Evolutionary conservation across 371 early-diverging fungal species (phyloP).

Genomic region (Mucor plumbeus): DNA sequence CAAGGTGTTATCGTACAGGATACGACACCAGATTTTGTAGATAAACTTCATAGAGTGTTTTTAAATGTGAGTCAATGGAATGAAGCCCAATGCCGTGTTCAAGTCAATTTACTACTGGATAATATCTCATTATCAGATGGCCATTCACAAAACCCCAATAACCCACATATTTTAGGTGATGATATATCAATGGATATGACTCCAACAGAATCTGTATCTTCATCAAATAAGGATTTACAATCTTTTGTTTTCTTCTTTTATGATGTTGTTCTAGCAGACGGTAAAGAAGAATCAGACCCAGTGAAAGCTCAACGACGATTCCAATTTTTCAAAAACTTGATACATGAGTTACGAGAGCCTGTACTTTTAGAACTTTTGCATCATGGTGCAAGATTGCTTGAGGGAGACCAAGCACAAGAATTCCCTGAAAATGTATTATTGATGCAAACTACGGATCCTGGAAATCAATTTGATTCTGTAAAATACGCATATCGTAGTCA

Average conservation of each 20-base stretch:
- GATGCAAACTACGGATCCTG: conserved; percentile 25
- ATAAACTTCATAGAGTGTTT: conserved; percentile 56
- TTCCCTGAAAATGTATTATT: conserved; percentile 59
- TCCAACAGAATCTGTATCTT: conserved; percentile 12
- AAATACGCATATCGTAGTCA: conserved; percentile 50
- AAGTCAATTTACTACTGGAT: conserved; percentile 61
- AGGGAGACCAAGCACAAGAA: conserved; percentile 27
- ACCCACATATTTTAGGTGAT: conserved; percentile 39
- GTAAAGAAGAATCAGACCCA: conserved; percentile 40
- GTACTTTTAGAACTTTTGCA: conserved; percentile 41
- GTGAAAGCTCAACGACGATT: conserved; percentile 43
- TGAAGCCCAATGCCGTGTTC: conserved; percentile 64
- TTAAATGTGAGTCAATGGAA: conserved; percentile 64
- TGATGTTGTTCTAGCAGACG: conserved; percentile 55
- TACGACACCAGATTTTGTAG: conserved; percentile 41
- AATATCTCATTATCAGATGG: conserved; percentile 54
- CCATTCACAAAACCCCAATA: conserved; percentile 29
- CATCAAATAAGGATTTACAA: conserved; percentile 45
- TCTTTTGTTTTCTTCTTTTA: conserved; percentile 62
- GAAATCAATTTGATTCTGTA: conserved; percentile 21
- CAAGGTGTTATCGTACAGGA: conserved; percentile 27
- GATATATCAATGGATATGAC: conserved; percentile 25
- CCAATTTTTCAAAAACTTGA: conserved; percentile 45
- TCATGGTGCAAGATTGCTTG: conserved; percentile 45
- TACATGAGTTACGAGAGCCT: conserved; percentile 49